Evolutionary conservation across 768 basidiomycete genomes (phyloP).

Genomic region (Suillus clintonianus): DNA sequence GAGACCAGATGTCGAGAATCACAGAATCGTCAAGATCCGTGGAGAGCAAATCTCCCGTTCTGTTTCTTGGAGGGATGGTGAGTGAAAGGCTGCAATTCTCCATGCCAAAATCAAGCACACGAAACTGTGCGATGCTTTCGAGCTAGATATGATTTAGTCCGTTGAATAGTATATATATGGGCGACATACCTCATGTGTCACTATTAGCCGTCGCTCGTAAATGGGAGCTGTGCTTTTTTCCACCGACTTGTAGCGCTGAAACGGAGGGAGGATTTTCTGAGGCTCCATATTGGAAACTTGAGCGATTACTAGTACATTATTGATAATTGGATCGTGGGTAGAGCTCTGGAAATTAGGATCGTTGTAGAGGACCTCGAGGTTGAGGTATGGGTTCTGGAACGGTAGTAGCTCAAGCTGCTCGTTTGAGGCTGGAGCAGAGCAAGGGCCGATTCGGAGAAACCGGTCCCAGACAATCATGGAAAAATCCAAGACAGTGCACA

Average conservation of each 20-base stretch:
- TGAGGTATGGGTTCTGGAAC: not conserved
- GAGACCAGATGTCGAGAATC: not conserved
- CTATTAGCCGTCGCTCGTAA: not conserved
- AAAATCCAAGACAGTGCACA: not conserved
- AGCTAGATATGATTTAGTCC: not conserved
- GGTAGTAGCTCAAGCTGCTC: not conserved
- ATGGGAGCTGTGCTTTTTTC: not conserved
- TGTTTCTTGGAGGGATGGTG: slow-evolving; percentile 17
- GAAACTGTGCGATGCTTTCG: slow-evolving; percentile 24
- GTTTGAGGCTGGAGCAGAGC: not conserved
- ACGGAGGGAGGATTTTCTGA: not conserved
- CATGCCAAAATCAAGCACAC: slow-evolving; percentile 34
- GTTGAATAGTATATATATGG: not conserved
- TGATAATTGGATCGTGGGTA: not conserved
- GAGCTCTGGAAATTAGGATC: not conserved
- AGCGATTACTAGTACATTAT: not conserved
- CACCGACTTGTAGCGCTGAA: not conserved
- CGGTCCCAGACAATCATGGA: not conserved
- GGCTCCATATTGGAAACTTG: not conserved
- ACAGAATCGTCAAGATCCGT: not conserved
- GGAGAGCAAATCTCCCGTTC: not conserved
- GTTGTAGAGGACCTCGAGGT: not conserved
- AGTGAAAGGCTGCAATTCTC: slow-evolving; percentile 27
- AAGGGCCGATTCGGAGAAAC: not conserved
- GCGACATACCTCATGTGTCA: not conserved